Percentiles rank a stretch among this genome's conserved stretches.
Conservation (phyloP, 805 yeast species). For the Hanseniaspora thailandica region DNA sequence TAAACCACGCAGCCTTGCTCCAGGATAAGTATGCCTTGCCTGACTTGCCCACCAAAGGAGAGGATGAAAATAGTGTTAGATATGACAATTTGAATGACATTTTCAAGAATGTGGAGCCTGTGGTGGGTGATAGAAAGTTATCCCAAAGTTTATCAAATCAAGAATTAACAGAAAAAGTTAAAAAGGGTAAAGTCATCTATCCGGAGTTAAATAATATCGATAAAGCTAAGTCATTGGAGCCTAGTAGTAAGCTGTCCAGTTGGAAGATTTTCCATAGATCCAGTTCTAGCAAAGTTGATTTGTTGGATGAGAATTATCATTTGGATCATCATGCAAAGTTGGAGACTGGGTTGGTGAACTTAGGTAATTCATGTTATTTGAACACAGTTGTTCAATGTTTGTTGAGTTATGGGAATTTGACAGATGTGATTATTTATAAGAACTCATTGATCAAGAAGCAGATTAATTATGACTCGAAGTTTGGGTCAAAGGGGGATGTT, state of each 20-base stretch:
- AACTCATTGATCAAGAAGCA: slow-evolving; percentile 42
- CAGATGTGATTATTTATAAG: slow-evolving; percentile 49
- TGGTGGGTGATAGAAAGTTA: not conserved
- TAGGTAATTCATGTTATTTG: slow-evolving; percentile 91
- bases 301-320: slow-evolving; percentile 16
- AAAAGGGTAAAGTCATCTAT: not conserved
- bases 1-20: not conserved
- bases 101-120: slow-evolving; percentile 7
- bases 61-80: not conserved
- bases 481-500: slow-evolving; percentile 73
- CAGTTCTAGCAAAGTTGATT: not conserved
- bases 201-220: slow-evolving; percentile 1
- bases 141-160: not conserved
- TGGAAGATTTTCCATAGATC: not conserved
- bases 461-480: slow-evolving; percentile 56
- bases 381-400: slow-evolving; percentile 82
- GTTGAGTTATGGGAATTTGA: slow-evolving; percentile 56
- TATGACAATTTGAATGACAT: slow-evolving; percentile 12
- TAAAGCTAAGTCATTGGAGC: not conserved
- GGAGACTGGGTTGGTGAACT: slow-evolving; percentile 50
- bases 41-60: not conserved
- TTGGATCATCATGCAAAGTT: slow-evolving; percentile 17
- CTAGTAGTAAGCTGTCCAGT: not conserved
- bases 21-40: not conserved
- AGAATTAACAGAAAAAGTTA: not conserved